These are phyloP conservation scores for Penicillium sp. DNA, from an alignment of 2,329 filamentous ascomycete genomes.

Conservation along the genomic window DNA sequence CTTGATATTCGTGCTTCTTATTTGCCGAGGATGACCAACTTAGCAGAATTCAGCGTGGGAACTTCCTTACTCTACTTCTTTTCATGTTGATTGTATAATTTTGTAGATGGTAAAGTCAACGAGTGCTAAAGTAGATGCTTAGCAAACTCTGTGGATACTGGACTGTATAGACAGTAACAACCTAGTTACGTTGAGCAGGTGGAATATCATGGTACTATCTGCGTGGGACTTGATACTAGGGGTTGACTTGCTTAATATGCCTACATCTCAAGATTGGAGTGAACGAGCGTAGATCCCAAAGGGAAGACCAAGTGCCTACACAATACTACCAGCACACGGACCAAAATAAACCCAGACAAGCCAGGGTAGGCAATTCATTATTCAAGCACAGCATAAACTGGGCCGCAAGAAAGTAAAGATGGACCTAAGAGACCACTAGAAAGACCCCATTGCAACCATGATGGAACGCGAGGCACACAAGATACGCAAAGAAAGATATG, in stretches of 20 bases:
- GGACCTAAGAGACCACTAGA: neutral
- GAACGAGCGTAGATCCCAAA: too few species aligned
- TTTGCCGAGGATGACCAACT: conserved; percentile 5
- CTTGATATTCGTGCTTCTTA: conserved; percentile 11
- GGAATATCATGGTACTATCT: neutral
- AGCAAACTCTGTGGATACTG: neutral
- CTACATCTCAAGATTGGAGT: neutral
- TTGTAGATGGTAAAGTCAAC: neutral
- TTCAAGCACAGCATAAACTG: neutral
- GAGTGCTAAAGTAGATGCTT: neutral
- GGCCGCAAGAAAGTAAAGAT: neutral
- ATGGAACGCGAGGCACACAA: neutral
- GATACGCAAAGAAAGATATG: neutral
- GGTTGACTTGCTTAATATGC: neutral
- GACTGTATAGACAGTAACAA: too few species aligned
- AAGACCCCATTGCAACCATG: neutral
- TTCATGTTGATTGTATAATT: neutral
- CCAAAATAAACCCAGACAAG: neutral
- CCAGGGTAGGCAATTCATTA: conserved; percentile 2
- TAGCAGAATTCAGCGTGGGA: conserved; percentile 10
- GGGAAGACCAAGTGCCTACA: too few species aligned
- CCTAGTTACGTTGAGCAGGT: neutral
- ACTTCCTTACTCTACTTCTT: neutral
- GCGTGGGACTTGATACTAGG: neutral
- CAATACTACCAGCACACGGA: neutral